Evolutionary conservation across 2,329 filamentous ascomycete genomes (phyloP), one percentile per base, ranked within the genome.

Genomic region (Zymoseptoria brevis): DNA sequence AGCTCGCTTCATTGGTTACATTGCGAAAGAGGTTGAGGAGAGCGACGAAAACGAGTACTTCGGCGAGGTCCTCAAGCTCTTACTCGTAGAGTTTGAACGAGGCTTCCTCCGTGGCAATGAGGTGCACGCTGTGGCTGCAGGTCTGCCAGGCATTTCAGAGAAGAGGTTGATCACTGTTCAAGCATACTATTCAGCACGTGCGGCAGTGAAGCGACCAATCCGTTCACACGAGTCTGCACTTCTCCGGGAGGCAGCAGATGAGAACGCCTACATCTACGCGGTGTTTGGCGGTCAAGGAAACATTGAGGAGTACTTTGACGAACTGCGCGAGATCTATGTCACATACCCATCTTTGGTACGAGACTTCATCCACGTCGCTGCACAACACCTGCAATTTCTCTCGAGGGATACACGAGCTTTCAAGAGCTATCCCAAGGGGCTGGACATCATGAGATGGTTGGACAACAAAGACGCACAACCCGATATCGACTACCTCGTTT

Each of bases 261-360:
- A 85, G 62, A 86, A 87, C 58, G 92, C 92, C 57, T 87, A 85
- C 68, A 84, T 99, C 61, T 99, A 96, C 79, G 92, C 87, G 65
- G 91, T 99, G 62, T 96, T 97, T 67, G 94, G 94, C 61, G 94
- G 94, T 6, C 94, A 99, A 75, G 94, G 94, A 68, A 99, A 99
- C 76, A 97, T 99, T 64, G 93, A 99, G 76, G 95, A 99, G 77
- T 99, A 99, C 77, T 99, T 99, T 71, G 93, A 99, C 67, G 94
- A 99, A 79, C 83, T 99, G 63, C 87, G 94, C 58, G 88, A 96
- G 74, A 84, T 97, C 60, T 93, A 93, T 79, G 86, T 81, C 69
- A 96, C 92, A 60, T 99, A 99, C 77, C 87, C 89, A 11, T 88
- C 88, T 26, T 95, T 99, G 67, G 85, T 96, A 4, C 88, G 90